phyloP scores from a whole-genome alignment of 2,329 filamentous ascomycete species.

The Aureobasidium sp. region DNA sequence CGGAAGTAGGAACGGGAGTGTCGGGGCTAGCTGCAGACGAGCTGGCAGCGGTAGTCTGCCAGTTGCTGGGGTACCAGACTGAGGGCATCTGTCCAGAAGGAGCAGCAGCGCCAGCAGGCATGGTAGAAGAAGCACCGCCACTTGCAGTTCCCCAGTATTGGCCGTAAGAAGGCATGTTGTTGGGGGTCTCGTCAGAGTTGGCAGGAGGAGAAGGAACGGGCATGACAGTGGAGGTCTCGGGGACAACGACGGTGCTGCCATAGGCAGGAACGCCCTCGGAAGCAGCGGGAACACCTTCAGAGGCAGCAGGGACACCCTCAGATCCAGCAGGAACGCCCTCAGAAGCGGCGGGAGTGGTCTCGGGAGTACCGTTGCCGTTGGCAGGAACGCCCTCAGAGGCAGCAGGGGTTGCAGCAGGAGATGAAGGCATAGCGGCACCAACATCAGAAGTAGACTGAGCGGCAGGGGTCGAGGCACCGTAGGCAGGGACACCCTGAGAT shows the following conservation, averaged over 20 bases:
- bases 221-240: not conserved
- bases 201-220: not conserved
- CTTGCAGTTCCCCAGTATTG: conserved; percentile 7
- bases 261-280: not conserved
- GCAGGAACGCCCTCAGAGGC: not conserved
- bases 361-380: not conserved
- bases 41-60: not conserved
- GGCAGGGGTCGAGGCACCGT: not conserved
- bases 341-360: not conserved
- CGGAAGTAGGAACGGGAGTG: not conserved
- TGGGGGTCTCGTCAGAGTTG: conserved; percentile 5
- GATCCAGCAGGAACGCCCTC: not conserved
- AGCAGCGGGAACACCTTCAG: not conserved
- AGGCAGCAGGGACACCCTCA: not conserved
- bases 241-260: not conserved
- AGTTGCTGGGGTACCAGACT: conserved; percentile 1
- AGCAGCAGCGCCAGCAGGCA: not conserved
- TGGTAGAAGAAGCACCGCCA: not conserved
- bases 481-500: not conserved
- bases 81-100: conserved; percentile 7
- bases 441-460: not conserved
- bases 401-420: not conserved
- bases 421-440: not conserved
- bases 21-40: not conserved
- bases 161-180: conserved; percentile 9